These are phyloP conservation scores for Phytophthora colocasiae DNA, from an alignment of 352 stramenopile species.

Conservation along the genomic window DNA sequence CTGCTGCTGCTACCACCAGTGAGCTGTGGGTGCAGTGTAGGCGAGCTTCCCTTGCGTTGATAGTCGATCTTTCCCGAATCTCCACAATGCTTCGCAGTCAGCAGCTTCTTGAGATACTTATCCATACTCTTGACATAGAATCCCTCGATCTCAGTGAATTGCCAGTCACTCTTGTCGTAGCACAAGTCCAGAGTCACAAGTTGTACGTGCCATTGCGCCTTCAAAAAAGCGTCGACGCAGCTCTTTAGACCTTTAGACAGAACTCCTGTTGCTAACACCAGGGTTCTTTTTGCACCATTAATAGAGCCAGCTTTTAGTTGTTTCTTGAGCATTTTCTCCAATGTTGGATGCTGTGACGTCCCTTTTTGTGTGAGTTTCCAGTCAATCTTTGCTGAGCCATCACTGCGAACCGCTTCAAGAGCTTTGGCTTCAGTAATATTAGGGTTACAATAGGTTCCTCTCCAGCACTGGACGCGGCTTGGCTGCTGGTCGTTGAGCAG, in stretches of 20 bases:
- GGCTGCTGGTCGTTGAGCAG: slow-evolving; percentile 31
- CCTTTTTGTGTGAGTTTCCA: slow-evolving; percentile 41
- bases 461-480: slow-evolving; percentile 23
- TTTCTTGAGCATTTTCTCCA: slow-evolving; percentile 37
- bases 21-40: slow-evolving; percentile 10
- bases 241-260: slow-evolving; percentile 18
- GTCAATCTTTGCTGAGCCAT: slow-evolving; percentile 10
- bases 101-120: slow-evolving; percentile 32
- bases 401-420: slow-evolving; percentile 16
- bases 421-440: slow-evolving; percentile 21
- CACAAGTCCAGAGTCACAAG: slow-evolving; percentile 24
- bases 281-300: slow-evolving; percentile 7
- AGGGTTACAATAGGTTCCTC: slow-evolving; percentile 34
- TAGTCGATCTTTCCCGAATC: neutral
- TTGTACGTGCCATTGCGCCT: slow-evolving; percentile 31
- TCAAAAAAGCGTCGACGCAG: slow-evolving; percentile 30
- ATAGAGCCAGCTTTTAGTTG: slow-evolving; percentile 1
- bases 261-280: slow-evolving; percentile 25
- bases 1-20: slow-evolving; percentile 3
- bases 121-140: slow-evolving; percentile 21
- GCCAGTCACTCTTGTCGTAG: slow-evolving; percentile 19
- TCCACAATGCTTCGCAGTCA: slow-evolving; percentile 11
- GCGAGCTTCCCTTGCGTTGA: slow-evolving; percentile 28
- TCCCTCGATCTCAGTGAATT: slow-evolving; percentile 8
- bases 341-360: slow-evolving; percentile 31